These are phyloP conservation scores for Brettanomyces naardenensis DNA, from an alignment of 805 yeast genomes.

Conservation along the genomic window DNA sequence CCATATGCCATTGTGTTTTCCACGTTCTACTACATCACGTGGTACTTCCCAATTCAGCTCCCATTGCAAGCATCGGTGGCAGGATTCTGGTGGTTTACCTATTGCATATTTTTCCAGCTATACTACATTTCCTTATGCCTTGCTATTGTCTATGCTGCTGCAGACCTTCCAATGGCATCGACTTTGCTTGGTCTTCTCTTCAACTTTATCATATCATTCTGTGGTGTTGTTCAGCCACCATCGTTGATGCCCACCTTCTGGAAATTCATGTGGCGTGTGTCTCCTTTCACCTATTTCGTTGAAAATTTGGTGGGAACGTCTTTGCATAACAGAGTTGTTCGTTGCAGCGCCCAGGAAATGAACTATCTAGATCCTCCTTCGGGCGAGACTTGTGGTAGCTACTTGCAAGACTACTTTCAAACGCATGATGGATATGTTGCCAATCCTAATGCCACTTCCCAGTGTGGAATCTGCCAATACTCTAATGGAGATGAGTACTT, in stretches of 20 bases:
- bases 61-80: slow-evolving; percentile 31
- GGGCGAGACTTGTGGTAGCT: slow-evolving; percentile 61
- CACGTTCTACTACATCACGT: slow-evolving; percentile 38
- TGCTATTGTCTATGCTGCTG: slow-evolving; percentile 48
- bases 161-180: slow-evolving; percentile 60
- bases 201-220: slow-evolving; percentile 53
- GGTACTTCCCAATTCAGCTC: slow-evolving; percentile 30
- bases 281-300: slow-evolving; percentile 68
- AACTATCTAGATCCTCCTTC: slow-evolving; percentile 43
- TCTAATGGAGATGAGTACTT: slow-evolving; percentile 40
- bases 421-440: slow-evolving; percentile 46
- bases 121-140: slow-evolving; percentile 44
- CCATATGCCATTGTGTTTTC: slow-evolving; percentile 47
- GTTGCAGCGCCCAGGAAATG: slow-evolving; percentile 42
- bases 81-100: slow-evolving; percentile 36
- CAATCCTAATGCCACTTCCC: slow-evolving; percentile 41
- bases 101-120: slow-evolving; percentile 33
- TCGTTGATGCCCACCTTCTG: slow-evolving; percentile 67
- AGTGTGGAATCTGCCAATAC: slow-evolving; percentile 44
- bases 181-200: slow-evolving; percentile 48
- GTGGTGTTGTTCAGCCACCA: slow-evolving; percentile 61
- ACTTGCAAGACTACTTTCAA: slow-evolving; percentile 31
- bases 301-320: slow-evolving; percentile 40
- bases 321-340: slow-evolving; percentile 43
- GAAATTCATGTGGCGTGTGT: slow-evolving; percentile 71